Evolutionary conservation across 148 eudicot genomes (phyloP).

Genomic region (Pouteria glomerata): DNA sequence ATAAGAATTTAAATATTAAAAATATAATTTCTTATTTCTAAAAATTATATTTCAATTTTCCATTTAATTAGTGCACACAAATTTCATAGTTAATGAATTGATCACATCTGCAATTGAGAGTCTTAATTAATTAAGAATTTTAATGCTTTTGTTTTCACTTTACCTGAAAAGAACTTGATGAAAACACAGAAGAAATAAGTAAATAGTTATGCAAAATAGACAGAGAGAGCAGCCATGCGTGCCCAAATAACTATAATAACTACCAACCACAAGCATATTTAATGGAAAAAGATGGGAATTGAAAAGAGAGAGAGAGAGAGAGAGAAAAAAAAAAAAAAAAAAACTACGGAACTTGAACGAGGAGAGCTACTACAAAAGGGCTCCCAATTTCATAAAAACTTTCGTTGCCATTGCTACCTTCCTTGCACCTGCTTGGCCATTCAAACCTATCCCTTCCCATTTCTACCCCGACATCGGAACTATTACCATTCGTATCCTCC

Average conservation of each 20-base stretch:
- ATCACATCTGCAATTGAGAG: no score
- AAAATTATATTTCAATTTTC: no score
- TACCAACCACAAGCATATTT: conserved; percentile 11
- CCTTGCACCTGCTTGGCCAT: conserved; percentile 66
- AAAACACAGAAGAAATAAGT: no score
- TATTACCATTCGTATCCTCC: conserved; percentile 6
- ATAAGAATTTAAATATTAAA: no score
- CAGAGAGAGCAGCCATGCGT: neutral
- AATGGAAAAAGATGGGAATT: neutral
- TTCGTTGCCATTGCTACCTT: conserved; percentile 45
- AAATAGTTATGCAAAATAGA: neutral
- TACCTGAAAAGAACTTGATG: no score
- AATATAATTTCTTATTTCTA: no score
- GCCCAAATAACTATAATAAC: conserved; percentile 14
- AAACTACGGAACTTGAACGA: conserved; percentile 17
- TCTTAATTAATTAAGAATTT: no score
- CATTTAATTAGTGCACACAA: no score
- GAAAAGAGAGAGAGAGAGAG: neutral
- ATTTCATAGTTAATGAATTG: no score
- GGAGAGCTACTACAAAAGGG: conserved; percentile 77
- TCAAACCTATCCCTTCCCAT: conserved; percentile 33
- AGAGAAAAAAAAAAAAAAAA: neutral
- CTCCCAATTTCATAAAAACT: conserved; percentile 50
- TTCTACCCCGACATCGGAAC: conserved; percentile 32
- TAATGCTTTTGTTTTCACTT: no score